Conservation (phyloP, 2,329 filamentous ascomycete genomes). For the Trichocomaceae sp. region DNA sequence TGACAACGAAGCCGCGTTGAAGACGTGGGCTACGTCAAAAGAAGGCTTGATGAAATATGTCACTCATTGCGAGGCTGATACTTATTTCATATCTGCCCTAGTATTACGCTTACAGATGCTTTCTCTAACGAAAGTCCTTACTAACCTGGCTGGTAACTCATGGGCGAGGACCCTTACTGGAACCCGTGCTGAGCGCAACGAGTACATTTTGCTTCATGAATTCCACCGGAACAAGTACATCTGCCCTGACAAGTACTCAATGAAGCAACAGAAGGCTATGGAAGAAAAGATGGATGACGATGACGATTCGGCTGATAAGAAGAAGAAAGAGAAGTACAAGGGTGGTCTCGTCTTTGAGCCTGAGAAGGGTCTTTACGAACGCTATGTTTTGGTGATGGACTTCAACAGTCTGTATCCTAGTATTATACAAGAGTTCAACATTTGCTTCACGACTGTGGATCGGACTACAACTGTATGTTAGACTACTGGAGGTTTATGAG, state of each 20-base stretch:
- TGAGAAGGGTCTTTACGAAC: slow-evolving; percentile 95
- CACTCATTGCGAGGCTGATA: slow-evolving; percentile 89
- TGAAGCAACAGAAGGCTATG: slow-evolving; percentile 66
- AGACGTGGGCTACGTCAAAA: slow-evolving; percentile 76
- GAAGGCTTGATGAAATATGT: slow-evolving; percentile 89
- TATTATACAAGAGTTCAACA: slow-evolving; percentile 99
- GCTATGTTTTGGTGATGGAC: slow-evolving; percentile 98
- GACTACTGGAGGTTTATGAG: background rate
- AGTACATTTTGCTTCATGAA: slow-evolving; percentile 97
- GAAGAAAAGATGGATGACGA: slow-evolving; percentile 63
- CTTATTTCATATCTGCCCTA: slow-evolving; percentile 88
- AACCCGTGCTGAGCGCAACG: slow-evolving; percentile 93
- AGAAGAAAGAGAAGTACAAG: slow-evolving; percentile 99
- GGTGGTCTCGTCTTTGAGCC: slow-evolving; percentile 97
- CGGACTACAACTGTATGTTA: slow-evolving; percentile 59
- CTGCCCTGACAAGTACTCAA: slow-evolving; percentile 87
- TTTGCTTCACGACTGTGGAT: slow-evolving; percentile 97
- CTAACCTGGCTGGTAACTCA: slow-evolving; percentile 93
- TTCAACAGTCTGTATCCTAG: slow-evolving; percentile 98
- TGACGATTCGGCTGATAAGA: slow-evolving; percentile 60
- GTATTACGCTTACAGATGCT: slow-evolving; percentile 86
- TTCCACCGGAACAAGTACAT: slow-evolving; percentile 97
- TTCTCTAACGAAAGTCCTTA: slow-evolving; percentile 87
- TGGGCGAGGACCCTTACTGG: slow-evolving; percentile 95
- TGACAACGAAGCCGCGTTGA: slow-evolving; percentile 80